Evolutionary conservation across 2,329 filamentous ascomycete species (phyloP).

Genomic region (Dothideomycetidae sp.): DNA sequence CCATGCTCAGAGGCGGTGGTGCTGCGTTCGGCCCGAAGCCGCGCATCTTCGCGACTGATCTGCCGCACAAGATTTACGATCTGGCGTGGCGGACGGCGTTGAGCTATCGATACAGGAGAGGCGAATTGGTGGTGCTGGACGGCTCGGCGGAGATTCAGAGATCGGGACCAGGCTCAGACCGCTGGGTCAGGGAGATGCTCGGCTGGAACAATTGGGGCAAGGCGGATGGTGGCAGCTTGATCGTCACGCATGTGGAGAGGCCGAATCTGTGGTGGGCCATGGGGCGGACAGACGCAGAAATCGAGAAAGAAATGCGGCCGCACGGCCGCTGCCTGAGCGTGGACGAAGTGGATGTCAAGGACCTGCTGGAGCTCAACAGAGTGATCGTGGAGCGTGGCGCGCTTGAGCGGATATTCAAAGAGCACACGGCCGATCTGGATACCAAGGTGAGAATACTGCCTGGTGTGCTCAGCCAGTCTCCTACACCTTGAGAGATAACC

Average conservation of each 20-base stretch:
- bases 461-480: no score
- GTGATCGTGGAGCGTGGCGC: slow-evolving; percentile 77
- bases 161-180: slow-evolving; percentile 15
- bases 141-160: slow-evolving; percentile 55
- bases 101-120: slow-evolving; percentile 76
- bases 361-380: slow-evolving; percentile 70
- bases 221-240: slow-evolving; percentile 53
- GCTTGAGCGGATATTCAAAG: slow-evolving; percentile 56
- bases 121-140: slow-evolving; percentile 75
- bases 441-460: slow-evolving; percentile 2
- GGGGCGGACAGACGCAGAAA: slow-evolving; percentile 17
- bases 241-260: slow-evolving; percentile 52
- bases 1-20: slow-evolving; percentile 70
- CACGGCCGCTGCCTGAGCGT: slow-evolving; percentile 56
- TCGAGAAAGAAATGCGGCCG: slow-evolving; percentile 34
- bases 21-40: slow-evolving; percentile 83
- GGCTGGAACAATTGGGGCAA: slow-evolving; percentile 55
- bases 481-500: no score
- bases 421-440: slow-evolving; percentile 50
- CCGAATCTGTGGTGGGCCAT: slow-evolving; percentile 54
- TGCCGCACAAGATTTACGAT: slow-evolving; percentile 87
- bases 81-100: slow-evolving; percentile 88
- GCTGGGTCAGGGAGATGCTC: slow-evolving; percentile 55
- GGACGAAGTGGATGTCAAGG: slow-evolving; percentile 87
- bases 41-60: slow-evolving; percentile 70